Conservation (phyloP, 345 rosid species). For the Gossypium anomalum region DNA sequence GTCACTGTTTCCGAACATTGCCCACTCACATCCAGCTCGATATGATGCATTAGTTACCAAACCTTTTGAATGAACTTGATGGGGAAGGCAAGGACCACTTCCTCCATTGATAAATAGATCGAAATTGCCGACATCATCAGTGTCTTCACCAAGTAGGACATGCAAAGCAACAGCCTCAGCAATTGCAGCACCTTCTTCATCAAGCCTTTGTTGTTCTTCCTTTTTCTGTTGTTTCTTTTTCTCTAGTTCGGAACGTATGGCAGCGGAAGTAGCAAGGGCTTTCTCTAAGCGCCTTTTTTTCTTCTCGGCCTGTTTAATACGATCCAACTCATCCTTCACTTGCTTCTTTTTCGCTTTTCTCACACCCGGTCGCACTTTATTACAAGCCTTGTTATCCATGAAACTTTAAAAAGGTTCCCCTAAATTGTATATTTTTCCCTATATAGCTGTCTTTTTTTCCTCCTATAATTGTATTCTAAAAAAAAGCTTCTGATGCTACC, state of each 20-base stretch:
- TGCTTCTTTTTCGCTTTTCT: slow-evolving; percentile 77
- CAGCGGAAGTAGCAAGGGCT: slow-evolving; percentile 86
- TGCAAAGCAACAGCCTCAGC: slow-evolving; percentile 97
- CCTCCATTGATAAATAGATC: slow-evolving; percentile 45
- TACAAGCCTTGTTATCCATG: slow-evolving; percentile 68
- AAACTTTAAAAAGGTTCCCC: slow-evolving; percentile 30
- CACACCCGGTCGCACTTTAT: slow-evolving; percentile 58
- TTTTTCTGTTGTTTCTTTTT: slow-evolving; percentile 77
- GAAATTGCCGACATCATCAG: slow-evolving; percentile 53
- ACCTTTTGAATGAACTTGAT: slow-evolving; percentile 34
- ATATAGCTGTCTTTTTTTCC: slow-evolving; percentile 27
- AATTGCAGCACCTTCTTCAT: slow-evolving; percentile 97
- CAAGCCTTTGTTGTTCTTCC: slow-evolving; percentile 95
- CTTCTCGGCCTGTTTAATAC: slow-evolving; percentile 87
- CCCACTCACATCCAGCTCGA: slow-evolving; percentile 46
- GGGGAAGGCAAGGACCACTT: slow-evolving; percentile 29
- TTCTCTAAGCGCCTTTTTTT: slow-evolving; percentile 82
- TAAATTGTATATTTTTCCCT: slow-evolving; percentile 50
- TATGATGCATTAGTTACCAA: slow-evolving; percentile 48
- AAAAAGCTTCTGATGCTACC: slow-evolving; percentile 22
- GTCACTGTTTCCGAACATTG: slow-evolving; percentile 31
- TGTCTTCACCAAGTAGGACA: slow-evolving; percentile 84
- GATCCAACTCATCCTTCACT: slow-evolving; percentile 74
- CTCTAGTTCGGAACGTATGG: slow-evolving; percentile 72
- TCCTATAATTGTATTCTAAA: background rate